A percentile compares a stretch with the other conserved stretches of the same genome.
These are phyloP conservation scores for Plasmopara muralis DNA, from an alignment of 352 stramenopile genomes.

Conservation along the genomic window DNA sequence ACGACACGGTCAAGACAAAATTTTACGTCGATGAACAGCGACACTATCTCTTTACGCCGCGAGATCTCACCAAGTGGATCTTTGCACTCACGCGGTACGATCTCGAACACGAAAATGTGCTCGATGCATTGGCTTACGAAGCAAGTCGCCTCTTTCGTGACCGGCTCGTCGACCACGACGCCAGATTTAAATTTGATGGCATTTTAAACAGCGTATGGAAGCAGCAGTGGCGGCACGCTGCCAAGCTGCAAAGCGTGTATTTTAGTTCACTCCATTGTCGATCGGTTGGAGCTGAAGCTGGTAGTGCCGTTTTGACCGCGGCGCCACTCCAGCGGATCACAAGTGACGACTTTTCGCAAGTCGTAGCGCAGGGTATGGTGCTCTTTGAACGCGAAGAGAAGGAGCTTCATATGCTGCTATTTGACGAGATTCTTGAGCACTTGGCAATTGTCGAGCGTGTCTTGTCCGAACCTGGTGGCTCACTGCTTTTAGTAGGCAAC, in stretches of 20 bases:
- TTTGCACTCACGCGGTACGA: constrained; percentile 88
- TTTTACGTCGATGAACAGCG: constrained; percentile 91
- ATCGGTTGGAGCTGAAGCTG: constrained; percentile 9
- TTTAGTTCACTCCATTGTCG: constrained; percentile 79
- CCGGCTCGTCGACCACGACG: constrained; percentile 80
- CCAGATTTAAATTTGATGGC: constrained; percentile 71
- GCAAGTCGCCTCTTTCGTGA: constrained; percentile 86
- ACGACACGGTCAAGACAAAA: constrained; percentile 80
- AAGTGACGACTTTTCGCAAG: constrained; percentile 77
- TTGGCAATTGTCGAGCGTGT: constrained; percentile 87
- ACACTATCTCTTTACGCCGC: constrained; percentile 93
- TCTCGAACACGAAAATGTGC: constrained; percentile 77
- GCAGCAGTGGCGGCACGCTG: constrained; percentile 71
- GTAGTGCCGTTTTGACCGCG: constrained; percentile 7
- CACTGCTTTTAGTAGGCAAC: constrained; percentile 86
- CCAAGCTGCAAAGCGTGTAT: constrained; percentile 77
- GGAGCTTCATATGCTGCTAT: constrained; percentile 91
- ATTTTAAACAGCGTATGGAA: constrained; percentile 82
- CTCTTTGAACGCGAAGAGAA: constrained; percentile 94
- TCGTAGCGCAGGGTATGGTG: constrained; percentile 85
- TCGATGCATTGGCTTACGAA: constrained; percentile 90
- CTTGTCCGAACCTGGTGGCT: constrained; percentile 75
- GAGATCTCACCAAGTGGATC: constrained; percentile 90
- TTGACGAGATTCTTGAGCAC: constrained; percentile 90
- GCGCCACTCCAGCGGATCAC: constrained; percentile 50